Conservation (phyloP, 495 filamentous ascomycete genomes). For the Rostrohypoxylon terebratum region DNA sequence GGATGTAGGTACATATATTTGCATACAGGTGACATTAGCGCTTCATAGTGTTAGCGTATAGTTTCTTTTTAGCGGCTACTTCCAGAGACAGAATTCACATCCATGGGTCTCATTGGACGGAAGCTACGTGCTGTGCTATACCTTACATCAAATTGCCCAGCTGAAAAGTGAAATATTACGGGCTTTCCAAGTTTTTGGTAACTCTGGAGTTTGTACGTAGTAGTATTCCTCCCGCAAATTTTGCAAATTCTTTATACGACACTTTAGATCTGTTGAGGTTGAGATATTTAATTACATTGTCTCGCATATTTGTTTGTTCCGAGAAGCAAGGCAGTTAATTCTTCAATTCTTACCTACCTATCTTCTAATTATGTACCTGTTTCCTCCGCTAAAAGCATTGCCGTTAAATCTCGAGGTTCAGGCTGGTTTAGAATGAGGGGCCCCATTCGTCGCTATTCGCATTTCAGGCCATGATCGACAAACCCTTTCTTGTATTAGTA, state of each 20-base stretch:
- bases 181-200: constrained; percentile 1
- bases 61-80: background rate
- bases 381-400: constrained; percentile 22
- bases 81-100: background rate
- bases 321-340: constrained; percentile 4
- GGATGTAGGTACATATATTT: constrained; percentile 7
- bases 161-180: constrained; percentile 8
- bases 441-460: constrained; percentile 22
- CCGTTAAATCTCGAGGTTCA: constrained; percentile 35
- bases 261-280: background rate
- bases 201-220: too few relatives aligned
- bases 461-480: constrained; percentile 41
- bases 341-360: too few relatives aligned
- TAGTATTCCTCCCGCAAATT: background rate
- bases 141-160: constrained; percentile 3
- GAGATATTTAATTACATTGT: background rate
- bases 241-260: background rate
- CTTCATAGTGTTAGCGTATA: constrained; percentile 2
- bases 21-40: constrained; percentile 10
- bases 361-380: constrained; percentile 1
- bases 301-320: background rate
- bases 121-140: background rate
- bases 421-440: constrained; percentile 35
- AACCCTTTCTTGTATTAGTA: constrained; percentile 22
- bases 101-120: background rate